Evolutionary conservation across 2,329 filamentous ascomycete species (phyloP).

Genomic region (Cyphellophora attinorum): DNA sequence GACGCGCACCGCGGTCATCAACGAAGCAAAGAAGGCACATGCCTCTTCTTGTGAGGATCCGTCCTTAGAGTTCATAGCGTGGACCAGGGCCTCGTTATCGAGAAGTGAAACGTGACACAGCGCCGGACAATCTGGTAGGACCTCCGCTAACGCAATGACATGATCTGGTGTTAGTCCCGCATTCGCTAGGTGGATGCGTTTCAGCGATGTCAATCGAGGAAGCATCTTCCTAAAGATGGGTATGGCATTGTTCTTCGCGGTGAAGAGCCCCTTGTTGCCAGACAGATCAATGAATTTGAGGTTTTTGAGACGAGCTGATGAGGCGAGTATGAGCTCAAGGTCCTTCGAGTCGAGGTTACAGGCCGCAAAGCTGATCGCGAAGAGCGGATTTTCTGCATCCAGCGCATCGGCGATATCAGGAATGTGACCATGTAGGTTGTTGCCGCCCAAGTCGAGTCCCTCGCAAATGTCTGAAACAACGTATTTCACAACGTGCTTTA

Average conservation of each 20-base stretch:
- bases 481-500: slow-evolving; percentile 69
- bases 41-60: slow-evolving; percentile 84
- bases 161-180: slow-evolving; percentile 78
- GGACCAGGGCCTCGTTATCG: slow-evolving; percentile 65
- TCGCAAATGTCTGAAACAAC: slow-evolving; percentile 69
- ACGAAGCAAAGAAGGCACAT: slow-evolving; percentile 82
- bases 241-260: slow-evolving; percentile 62
- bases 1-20: slow-evolving; percentile 77
- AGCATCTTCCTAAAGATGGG: slow-evolving; percentile 71
- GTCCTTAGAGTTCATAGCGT: slow-evolving; percentile 64
- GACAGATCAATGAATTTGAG: slow-evolving; percentile 88
- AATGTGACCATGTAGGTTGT: slow-evolving; percentile 50
- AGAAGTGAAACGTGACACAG: slow-evolving; percentile 81
- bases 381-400: slow-evolving; percentile 48
- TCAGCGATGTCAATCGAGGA: slow-evolving; percentile 66
- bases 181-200: slow-evolving; percentile 77
- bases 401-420: slow-evolving; percentile 42
- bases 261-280: slow-evolving; percentile 76
- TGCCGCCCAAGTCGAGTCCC: slow-evolving; percentile 81
- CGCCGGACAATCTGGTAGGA: slow-evolving; percentile 71
- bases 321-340: slow-evolving; percentile 65
- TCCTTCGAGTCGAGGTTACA: slow-evolving; percentile 69
- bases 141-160: slow-evolving; percentile 80
- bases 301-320: slow-evolving; percentile 57
- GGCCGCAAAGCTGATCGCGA: slow-evolving; percentile 75